Evolutionary conservation across 2,329 filamentous ascomycete species (phyloP).

Genomic region (Aspergillus thermomutatus): DNA sequence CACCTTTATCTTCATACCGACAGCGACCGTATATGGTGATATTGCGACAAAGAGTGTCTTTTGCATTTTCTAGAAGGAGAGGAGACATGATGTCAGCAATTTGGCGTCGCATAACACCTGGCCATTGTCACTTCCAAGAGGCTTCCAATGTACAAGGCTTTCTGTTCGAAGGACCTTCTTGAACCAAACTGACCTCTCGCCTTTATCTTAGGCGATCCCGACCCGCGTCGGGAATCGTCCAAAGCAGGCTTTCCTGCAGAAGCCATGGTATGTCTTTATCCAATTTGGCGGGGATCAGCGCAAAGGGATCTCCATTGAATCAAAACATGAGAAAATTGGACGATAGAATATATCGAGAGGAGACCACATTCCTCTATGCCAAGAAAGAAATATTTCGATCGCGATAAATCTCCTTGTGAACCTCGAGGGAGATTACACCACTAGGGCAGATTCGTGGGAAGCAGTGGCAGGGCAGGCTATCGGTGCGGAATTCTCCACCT

Average conservation of each 20-base stretch:
- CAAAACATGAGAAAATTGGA: constrained; percentile 24
- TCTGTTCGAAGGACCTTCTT: not conserved
- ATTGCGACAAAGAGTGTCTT: constrained; percentile 88
- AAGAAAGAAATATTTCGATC: constrained; percentile 14
- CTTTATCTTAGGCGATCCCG: constrained; percentile 47
- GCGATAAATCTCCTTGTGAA: not conserved
- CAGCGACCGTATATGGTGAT: constrained; percentile 92
- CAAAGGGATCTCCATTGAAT: constrained; percentile 40
- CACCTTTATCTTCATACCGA: constrained; percentile 82
- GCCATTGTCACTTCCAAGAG: not conserved
- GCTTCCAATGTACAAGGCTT: not conserved
- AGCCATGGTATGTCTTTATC: constrained; percentile 38
- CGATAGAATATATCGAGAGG: constrained; percentile 25
- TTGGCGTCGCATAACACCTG: not conserved
- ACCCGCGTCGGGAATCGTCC: constrained; percentile 45
- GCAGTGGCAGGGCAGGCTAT: not conserved
- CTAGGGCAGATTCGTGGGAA: constrained; percentile 1
- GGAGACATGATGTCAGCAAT: constrained; percentile 8
- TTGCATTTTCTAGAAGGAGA: constrained; percentile 61
- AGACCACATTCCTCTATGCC: constrained; percentile 38
- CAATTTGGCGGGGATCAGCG: constrained; percentile 34
- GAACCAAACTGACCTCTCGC: constrained; percentile 42
- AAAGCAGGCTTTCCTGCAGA: constrained; percentile 42
- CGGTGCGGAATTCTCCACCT: not conserved
- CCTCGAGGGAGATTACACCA: constrained; percentile 2